These are phyloP conservation scores for Globisporangium rhizosaccharum DNA, from an alignment of 352 stramenopile species.

Conservation along the genomic window DNA sequence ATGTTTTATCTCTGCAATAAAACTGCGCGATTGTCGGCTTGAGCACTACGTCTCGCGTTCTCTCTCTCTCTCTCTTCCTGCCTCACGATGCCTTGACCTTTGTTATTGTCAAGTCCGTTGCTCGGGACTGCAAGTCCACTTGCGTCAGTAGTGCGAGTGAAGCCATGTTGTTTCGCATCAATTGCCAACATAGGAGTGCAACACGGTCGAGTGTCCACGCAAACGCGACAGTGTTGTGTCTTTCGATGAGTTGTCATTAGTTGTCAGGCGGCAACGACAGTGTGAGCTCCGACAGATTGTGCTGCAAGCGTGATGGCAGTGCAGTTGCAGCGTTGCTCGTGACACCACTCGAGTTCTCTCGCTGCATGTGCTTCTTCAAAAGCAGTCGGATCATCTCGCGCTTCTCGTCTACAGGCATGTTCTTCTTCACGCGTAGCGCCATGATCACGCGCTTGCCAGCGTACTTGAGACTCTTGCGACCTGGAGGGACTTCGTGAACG, in stretches of 20 bases:
- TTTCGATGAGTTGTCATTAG: background rate
- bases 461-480: slow-evolving; percentile 37
- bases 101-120: no score
- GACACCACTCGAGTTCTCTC: background rate
- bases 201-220: no score
- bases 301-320: slow-evolving; percentile 1
- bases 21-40: slow-evolving; percentile 73
- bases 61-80: background rate
- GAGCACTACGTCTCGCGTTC: background rate
- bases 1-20: slow-evolving; percentile 69
- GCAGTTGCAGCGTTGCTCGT: background rate
- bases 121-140: no score
- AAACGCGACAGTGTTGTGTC: no score
- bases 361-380: slow-evolving; percentile 28
- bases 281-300: slow-evolving; percentile 16
- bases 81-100: no score
- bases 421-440: slow-evolving; percentile 48
- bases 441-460: slow-evolving; percentile 70
- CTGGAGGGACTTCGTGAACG: background rate
- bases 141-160: no score
- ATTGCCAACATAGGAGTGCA: background rate
- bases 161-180: background rate
- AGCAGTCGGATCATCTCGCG: slow-evolving; percentile 53
- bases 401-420: slow-evolving; percentile 41
- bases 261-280: slow-evolving; percentile 12